Evolutionary conservation across 2,329 filamentous ascomycete genomes (phyloP), one percentile per base, ranked within the genome.

Genomic region (Phyllosticta citrichinensis): DNA sequence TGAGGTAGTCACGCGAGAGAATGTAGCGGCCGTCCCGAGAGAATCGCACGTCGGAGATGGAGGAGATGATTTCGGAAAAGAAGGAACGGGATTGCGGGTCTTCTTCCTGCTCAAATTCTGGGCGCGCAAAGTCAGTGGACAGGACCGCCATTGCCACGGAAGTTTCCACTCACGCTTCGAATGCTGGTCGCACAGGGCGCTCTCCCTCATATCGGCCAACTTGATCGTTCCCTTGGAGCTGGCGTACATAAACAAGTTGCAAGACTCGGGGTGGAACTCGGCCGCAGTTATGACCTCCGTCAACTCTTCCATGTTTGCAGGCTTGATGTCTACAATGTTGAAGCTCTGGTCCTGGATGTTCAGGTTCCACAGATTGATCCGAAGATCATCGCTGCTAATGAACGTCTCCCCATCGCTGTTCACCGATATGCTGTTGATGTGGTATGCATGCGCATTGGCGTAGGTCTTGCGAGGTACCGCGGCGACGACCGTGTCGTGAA

Each of bases 361-460:
- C 68, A 97, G 81, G 74, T 99, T 97, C 94, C 94, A 99, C 61
- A 99, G 81, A 75, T 99, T 99, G 81, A 99, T 96, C 65, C 94
- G 87, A 65, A 99, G 80, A 73, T 99, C 94, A 73, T 99, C 94
- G 73, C 92, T 97, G 79, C 92, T 97, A 78, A 99, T 97, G 76
- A 97, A 99, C 0, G 94, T 99, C 80, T 99, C 94, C 62, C 93
- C 94, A 74, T 99, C 94, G 73, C 93, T 97, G 81, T 99, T 99
- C 70, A 97, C 94, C n/a, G 94, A 97, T 75, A 99, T 99, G 80
- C 94, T 97, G 80, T 99, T 99, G 83, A 99, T 97, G 77, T 99
- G 94, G 75, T 99, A 99, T 66, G 94, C 94, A 74, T 99, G 94
- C 57, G 94, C 94, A 73, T 99, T 99, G 68, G 94, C 92, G 74